phyloP scores from a whole-genome alignment of 495 filamentous ascomycete genomes.

The Tuber magnatum region DNA sequence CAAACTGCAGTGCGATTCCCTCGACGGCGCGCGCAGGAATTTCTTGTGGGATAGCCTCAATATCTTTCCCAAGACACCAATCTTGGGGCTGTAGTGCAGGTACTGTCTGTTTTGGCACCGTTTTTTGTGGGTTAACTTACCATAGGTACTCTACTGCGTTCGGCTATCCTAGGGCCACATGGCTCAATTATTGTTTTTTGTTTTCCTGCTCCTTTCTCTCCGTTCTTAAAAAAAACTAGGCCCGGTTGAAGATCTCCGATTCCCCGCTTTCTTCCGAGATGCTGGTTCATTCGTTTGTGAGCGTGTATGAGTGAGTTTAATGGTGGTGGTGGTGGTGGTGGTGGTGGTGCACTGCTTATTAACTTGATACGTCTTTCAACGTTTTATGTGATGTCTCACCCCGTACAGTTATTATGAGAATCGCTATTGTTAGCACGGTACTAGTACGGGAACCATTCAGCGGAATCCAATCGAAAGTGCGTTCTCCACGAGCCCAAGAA shows the following conservation, averaged over 20 bases:
- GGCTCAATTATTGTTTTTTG: background rate
- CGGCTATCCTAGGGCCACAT: conserved; percentile 2
- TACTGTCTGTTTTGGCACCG: background rate
- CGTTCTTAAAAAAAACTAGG: background rate
- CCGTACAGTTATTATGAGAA: background rate
- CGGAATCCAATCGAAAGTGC: background rate
- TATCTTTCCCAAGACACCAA: background rate
- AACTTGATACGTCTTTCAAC: background rate
- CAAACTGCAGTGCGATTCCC: background rate
- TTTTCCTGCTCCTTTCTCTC: background rate
- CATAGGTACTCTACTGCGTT: background rate
- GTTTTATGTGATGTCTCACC: background rate
- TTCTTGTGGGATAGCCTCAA: background rate
- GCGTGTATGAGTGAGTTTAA: too few relatives aligned
- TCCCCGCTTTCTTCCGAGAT: background rate
- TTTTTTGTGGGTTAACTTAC: background rate
- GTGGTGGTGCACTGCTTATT: background rate
- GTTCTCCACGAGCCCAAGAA: background rate
- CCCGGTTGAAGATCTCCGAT: background rate
- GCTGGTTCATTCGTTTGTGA: background rate
- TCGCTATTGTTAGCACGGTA: background rate
- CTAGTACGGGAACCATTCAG: background rate
- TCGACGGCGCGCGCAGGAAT: background rate
- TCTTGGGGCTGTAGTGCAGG: background rate
- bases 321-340: background rate